These are phyloP conservation scores for Pichia sp. DNA, from an alignment of 1,139 yeast species.

Conservation along the genomic window DNA sequence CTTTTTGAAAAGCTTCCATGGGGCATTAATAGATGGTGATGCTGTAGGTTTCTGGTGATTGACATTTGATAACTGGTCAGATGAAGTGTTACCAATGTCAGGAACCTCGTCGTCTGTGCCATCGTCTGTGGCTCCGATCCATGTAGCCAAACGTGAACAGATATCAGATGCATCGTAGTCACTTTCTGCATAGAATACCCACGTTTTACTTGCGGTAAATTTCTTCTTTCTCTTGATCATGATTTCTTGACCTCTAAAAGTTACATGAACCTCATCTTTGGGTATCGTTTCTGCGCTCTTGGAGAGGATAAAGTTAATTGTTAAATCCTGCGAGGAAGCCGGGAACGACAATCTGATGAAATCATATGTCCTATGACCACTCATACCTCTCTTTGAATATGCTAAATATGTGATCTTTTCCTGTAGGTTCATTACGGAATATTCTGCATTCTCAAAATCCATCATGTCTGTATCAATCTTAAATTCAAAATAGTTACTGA, in stretches of 20 bases:
- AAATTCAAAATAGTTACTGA: slow-evolving; percentile 24
- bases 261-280: slow-evolving; percentile 17
- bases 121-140: slow-evolving; percentile 13
- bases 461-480: slow-evolving; percentile 15
- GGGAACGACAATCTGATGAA: slow-evolving; percentile 16
- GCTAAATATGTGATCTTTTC: slow-evolving; percentile 14
- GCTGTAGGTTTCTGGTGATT: slow-evolving; percentile 13
- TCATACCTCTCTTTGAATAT: slow-evolving; percentile 17
- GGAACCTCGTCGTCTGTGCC: slow-evolving; percentile 12
- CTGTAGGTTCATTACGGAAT: slow-evolving; percentile 12
- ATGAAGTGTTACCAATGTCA: slow-evolving; percentile 1
- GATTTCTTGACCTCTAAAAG: slow-evolving; percentile 20
- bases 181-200: slow-evolving; percentile 77
- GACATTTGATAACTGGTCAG: neutral
- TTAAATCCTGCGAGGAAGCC: slow-evolving; percentile 17
- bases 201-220: slow-evolving; percentile 26
- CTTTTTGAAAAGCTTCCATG: slow-evolving; percentile 13
- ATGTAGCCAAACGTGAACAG: slow-evolving; percentile 51
- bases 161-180: slow-evolving; percentile 64
- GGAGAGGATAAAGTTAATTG: slow-evolving; percentile 15
- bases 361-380: slow-evolving; percentile 17
- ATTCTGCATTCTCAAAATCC: slow-evolving; percentile 3
- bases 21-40: slow-evolving; percentile 8
- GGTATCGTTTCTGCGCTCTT: slow-evolving; percentile 17
- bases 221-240: slow-evolving; percentile 21